These are phyloP conservation scores for Tephrocybe rancida DNA, from an alignment of 768 basidiomycete genomes.

Conservation along the genomic window DNA sequence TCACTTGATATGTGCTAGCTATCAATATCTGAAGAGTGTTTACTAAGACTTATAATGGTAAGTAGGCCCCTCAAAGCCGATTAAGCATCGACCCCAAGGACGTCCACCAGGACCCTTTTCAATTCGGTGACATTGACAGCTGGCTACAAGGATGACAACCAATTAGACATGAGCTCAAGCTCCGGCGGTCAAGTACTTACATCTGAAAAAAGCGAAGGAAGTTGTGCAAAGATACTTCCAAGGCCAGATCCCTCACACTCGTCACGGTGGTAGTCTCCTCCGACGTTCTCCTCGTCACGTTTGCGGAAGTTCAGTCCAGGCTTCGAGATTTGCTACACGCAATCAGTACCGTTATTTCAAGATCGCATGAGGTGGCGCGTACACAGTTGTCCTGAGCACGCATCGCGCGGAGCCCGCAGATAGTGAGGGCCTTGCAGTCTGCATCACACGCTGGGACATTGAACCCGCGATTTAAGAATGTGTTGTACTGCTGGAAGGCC, in stretches of 20 bases:
- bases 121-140: neutral
- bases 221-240: slow-evolving; percentile 8
- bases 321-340: neutral
- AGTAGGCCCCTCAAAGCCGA: too few species aligned
- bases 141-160: neutral
- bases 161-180: neutral
- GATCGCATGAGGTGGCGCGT: slow-evolving; percentile 3
- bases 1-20: too few species aligned
- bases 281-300: neutral
- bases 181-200: slow-evolving; percentile 4
- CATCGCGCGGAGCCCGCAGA: slow-evolving; percentile 47
- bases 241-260: slow-evolving; percentile 13
- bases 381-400: slow-evolving; percentile 47
- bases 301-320: slow-evolving; percentile 12
- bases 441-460: slow-evolving; percentile 34
- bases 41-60: too few species aligned
- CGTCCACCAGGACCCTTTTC: neutral
- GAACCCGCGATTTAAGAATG: slow-evolving; percentile 42
- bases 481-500: slow-evolving; percentile 48
- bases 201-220: neutral
- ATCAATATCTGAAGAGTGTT: too few species aligned
- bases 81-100: too few species aligned
- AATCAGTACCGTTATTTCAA: neutral
- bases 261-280: neutral
- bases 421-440: slow-evolving; percentile 39